Evolutionary conservation across 2,329 filamentous ascomycete species (phyloP), one percentile per base, ranked within the genome.

Genomic region (Coleophoma cylindrospora): DNA sequence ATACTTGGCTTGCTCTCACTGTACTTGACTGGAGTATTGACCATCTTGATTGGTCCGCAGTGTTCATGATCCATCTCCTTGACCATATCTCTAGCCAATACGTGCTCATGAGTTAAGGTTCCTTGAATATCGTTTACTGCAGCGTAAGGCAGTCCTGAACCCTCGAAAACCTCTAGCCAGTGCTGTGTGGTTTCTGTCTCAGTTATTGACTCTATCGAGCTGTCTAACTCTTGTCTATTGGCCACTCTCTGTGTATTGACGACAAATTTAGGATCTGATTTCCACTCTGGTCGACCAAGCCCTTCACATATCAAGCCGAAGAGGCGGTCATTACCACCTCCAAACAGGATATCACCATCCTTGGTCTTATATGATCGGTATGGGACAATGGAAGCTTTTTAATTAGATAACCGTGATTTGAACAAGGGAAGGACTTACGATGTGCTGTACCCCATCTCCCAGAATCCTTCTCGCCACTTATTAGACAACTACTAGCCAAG

Each of bases 391-490:
- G 90, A 95, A n/a, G 92, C 88, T 91, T 51, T 8, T 13, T 60
- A 21, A 59, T 51, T 38, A 41, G 34, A 12, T 22, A 21, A 37
- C 10, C 17, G 33, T 45, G 44, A 15, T 12, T 17, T 17, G 40
- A 15, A 38, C 19, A 32, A 21, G 34, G 4, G 11, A 33, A n/a
- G 40, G 47, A 54, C 72, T 70, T 73, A 89, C 88, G 94, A 74
- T 99, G 94, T 40, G 92, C 92, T 3, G 94, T 99, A 7, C 94
- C 94, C 92, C 94, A 97, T 56, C 94, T 79, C 0, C 94, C 94
- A 0, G 84, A 81, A 65, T 99, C 94, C 58, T 86, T 86, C 68
- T 96, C 72, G 2, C 91, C 91, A 60, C 88, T 95, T 55, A 97
- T 87, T 40, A 99, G 73, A 53, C 86, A 90, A 52, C 91, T 96